Percentiles rank a stretch among this genome's conserved stretches.
These are phyloP conservation scores for Alternaria ventricosa DNA, from an alignment of 2,329 filamentous ascomycete genomes.

Conservation along the genomic window DNA sequence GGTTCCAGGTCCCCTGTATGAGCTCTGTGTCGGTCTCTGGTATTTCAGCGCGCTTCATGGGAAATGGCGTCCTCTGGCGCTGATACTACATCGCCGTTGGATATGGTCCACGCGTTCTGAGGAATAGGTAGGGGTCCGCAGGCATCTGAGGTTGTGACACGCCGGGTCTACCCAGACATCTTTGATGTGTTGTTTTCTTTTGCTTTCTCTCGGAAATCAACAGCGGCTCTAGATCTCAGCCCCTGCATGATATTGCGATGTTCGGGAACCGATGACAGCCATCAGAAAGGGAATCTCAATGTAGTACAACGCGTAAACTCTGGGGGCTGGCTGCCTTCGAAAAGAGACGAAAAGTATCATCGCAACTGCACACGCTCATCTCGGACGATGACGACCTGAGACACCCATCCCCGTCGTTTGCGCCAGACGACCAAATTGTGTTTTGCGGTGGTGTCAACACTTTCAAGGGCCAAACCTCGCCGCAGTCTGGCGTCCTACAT, in stretches of 20 bases:
- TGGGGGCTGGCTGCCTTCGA: background rate
- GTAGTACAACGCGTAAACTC: background rate
- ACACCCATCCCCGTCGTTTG: background rate
- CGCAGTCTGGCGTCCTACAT: constrained; percentile 1
- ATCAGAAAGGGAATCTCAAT: background rate
- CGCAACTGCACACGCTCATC: background rate
- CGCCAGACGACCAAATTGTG: background rate
- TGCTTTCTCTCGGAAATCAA: background rate
- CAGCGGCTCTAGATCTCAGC: background rate
- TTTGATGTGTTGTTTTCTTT: background rate
- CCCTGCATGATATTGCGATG: background rate
- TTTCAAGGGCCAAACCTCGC: background rate
- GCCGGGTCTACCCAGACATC: background rate
- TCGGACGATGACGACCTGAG: background rate
- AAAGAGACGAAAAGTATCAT: background rate
- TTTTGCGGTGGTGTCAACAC: constrained; percentile 5
- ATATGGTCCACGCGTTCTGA: background rate
- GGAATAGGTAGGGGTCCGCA: background rate
- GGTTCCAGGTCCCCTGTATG: background rate
- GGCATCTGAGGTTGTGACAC: background rate
- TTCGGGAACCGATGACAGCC: background rate
- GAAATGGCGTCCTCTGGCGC: background rate
- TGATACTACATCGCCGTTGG: background rate
- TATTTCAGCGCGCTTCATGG: background rate
- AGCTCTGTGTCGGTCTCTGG: background rate